Percentiles rank a stretch among this genome's conserved stretches.
Evolutionary conservation across 352 stramenopile genomes (phyloP).

Genomic region (Phytophthora ramorum): DNA sequence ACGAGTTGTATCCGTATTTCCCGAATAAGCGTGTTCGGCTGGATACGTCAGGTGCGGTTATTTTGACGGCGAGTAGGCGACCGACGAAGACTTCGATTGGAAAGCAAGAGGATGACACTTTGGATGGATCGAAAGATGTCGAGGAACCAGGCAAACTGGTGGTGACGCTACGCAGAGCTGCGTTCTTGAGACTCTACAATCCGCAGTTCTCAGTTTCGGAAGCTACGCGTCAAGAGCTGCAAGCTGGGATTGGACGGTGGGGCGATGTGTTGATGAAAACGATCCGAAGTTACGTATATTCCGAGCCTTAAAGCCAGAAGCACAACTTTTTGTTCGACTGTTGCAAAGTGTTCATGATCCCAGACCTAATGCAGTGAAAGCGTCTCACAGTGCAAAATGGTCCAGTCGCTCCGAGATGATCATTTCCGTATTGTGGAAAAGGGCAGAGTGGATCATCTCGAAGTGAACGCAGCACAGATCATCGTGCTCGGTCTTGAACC

Average conservation of each 20-base stretch:
- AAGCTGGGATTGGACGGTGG: conserved; percentile 33
- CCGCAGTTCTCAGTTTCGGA: conserved; percentile 28
- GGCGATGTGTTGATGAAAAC: conserved; percentile 39
- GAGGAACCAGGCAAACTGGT: conserved; percentile 19
- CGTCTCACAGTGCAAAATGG: too few species aligned
- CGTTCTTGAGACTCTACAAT: conserved; percentile 31
- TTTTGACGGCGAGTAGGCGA: conserved; percentile 23
- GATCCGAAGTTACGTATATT: conserved; percentile 38
- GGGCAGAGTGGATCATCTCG: too few species aligned
- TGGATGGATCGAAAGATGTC: not conserved
- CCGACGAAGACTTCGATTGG: not conserved
- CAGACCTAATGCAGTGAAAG: too few species aligned
- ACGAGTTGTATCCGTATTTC: conserved; percentile 35
- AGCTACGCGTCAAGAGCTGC: conserved; percentile 21
- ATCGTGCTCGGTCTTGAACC: too few species aligned
- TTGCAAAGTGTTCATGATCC: too few species aligned
- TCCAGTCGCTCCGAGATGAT: too few species aligned
- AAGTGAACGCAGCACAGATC: too few species aligned
- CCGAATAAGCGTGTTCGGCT: conserved; percentile 14
- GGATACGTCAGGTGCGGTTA: conserved; percentile 26
- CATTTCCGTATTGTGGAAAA: too few species aligned
- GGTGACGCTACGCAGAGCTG: conserved; percentile 35
- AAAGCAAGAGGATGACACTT: not conserved
- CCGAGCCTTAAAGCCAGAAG: not conserved
- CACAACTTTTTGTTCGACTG: not conserved